Base-by-base conservation (phyloP, 1,284 basidiomycete species). In the Moesziomyces sp. region DNA sequence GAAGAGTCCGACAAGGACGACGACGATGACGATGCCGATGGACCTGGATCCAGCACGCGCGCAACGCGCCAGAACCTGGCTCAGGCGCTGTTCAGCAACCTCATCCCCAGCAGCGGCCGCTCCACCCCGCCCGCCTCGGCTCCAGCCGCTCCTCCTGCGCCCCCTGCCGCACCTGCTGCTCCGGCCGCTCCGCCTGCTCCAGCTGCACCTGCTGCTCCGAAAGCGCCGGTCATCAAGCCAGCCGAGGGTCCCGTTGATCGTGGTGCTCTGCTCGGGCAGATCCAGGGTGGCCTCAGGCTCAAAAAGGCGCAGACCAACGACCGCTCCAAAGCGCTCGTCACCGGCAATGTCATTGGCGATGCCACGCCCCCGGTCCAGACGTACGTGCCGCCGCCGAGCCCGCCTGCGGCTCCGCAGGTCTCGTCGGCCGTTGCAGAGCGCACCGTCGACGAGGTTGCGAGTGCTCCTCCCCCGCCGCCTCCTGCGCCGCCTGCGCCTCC, bases 231-330 rank as follows among this genome's bases (percentile, higher is more conserved):
- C 26, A 56, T 83, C 42, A 74, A 84, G 4, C 66, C 79, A 5
- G 71, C 78, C 18, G 67, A 78, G 8, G 84, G 85, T 0, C 82
- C 88, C 9, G 88, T 87, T 6, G 89, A 90, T 81, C 88, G 90
- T 28, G 86, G 87, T 63, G 93, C 92, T 0, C 86, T 99, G 28
- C 85, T 99, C 63, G 86, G 87, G 14, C 90, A 93, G 16, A 99
- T 99, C 75, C 91, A 93, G 80, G 89, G 90, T 7, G 96, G 96
- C 1, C 85, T 89, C 40, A 88, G 86, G 69, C 86, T 99, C 67
- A 89, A 88, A 61, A 93, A 93, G 85, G 86, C 93, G 0, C 88
- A 90, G 68, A 98, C 95, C 1, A 89, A 91, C 59, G 96, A 98
- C 82, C 90, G 91, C 71, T 93, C 92, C 73, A 89, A 85, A 0